Evolutionary conservation across 1,284 basidiomycete genomes (phyloP).

Genomic region (Malassezia brasiliensis): DNA sequence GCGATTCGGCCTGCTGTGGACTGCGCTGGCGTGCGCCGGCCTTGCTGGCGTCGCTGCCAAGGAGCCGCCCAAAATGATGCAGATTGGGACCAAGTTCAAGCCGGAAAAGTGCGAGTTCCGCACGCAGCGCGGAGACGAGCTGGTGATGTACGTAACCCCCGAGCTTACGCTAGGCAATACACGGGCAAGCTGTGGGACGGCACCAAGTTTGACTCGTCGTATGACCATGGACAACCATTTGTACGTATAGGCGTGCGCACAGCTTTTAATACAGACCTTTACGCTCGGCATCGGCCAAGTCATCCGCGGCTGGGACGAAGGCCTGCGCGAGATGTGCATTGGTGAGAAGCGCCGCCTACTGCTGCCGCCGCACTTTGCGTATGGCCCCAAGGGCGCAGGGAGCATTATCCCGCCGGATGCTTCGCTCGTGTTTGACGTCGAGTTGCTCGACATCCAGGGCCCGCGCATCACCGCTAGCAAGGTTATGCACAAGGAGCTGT

Average conservation of each 20-base stretch:
- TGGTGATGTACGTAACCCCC: conserved; percentile 53
- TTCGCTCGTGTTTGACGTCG: conserved; percentile 71
- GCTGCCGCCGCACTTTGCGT: conserved; percentile 31
- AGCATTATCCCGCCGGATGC: conserved; percentile 70
- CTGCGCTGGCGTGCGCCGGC: neutral
- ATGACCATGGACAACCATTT: conserved; percentile 56
- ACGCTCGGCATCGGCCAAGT: conserved; percentile 64
- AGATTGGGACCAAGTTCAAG: conserved; percentile 50
- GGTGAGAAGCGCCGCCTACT: conserved; percentile 76
- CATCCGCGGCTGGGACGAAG: conserved; percentile 57
- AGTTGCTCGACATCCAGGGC: conserved; percentile 14
- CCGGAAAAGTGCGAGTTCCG: conserved; percentile 55
- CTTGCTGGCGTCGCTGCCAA: conserved; percentile 13
- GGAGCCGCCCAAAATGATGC: conserved; percentile 29
- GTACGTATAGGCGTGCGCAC: conserved; percentile 20
- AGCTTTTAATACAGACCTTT: conserved; percentile 17
- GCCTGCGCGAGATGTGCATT: conserved; percentile 66
- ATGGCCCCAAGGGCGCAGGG: conserved; percentile 67
- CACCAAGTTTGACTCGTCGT: conserved; percentile 72
- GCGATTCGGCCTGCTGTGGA: neutral
- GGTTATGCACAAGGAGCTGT: conserved; percentile 6
- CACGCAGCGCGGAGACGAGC: conserved; percentile 59
- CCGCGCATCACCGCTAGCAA: neutral
- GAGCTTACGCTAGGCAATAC: conserved; percentile 49
- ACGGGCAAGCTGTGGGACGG: conserved; percentile 65